Base-by-base conservation (phyloP, 768 basidiomycete species). In the Boletus rufocinnamomeus region DNA sequence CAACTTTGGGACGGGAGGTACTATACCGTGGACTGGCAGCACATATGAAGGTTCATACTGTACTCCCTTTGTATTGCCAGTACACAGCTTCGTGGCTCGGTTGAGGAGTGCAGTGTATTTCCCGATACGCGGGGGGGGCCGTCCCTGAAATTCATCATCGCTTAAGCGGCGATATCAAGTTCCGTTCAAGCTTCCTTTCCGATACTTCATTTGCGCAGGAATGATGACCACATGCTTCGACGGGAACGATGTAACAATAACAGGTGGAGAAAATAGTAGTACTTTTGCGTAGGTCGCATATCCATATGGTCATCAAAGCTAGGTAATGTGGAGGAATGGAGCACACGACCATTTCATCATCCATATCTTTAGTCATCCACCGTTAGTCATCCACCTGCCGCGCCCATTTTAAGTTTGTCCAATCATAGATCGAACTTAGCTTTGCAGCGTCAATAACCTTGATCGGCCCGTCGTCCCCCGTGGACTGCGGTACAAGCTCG, bases 61-160 rank as follows among this genome's bases (percentile, higher is more conserved):
- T 21, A 34, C 32, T 23, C 21, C 40, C 49, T 48, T 60, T 47
- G 58, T 46, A 43, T 56, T 43, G 34, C 25, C 37, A 32, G 37
- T 37, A 53, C 62, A 63, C 66, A 54, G 62, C 58, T 61, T 61
- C 50, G 1, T 56, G 48, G 59, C 45, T 63, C 47, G 56, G 59
- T 60, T 46, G 59, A 62, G 59, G 37, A 57, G 45, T 41, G 54
- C 57, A n/a, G n/a, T n/a, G n/a, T n/a, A 64, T 67, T 69, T 62
- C 69, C 69, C 51, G 65, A 69, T 71, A 63, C 37, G 63, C 62
- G 35, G 58, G 49, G 48, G n/a, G n/a, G n/a, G n/a, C n/a, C 30
- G 58, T 59, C 66, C 70, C 69, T 72, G 61, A 23, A 56, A 59
- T 66, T 69, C 65, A 69, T 58, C 40, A 45, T 62, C 70, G 62